phyloP scores from a whole-genome alignment of 2,329 filamentous ascomycete species.

The Phialophora chinensis region DNA sequence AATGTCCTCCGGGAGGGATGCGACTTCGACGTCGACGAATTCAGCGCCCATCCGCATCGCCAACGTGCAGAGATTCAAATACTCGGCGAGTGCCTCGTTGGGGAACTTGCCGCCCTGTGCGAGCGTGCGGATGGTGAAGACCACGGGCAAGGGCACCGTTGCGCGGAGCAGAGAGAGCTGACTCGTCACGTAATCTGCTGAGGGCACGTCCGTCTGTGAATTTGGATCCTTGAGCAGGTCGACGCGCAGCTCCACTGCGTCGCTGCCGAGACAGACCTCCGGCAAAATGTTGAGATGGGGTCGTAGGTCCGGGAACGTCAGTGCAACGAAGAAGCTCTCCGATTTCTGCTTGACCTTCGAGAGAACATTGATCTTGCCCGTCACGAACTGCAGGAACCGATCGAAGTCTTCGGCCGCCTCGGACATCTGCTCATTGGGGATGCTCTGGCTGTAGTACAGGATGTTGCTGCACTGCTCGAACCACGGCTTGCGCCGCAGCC shows the following conservation, averaged over 20 bases:
- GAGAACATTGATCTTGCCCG: constrained; percentile 63
- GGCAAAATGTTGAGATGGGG: constrained; percentile 69
- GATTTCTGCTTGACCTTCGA: constrained; percentile 66
- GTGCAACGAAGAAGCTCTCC: constrained; percentile 88
- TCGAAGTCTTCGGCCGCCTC: constrained; percentile 71
- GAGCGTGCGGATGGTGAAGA: constrained; percentile 88
- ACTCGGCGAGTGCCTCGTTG: constrained; percentile 73
- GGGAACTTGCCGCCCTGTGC: constrained; percentile 89
- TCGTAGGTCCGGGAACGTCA: constrained; percentile 79
- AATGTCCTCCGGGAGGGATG: constrained; percentile 75
- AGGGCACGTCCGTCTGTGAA: constrained; percentile 61
- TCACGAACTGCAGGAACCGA: constrained; percentile 73
- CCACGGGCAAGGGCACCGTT: constrained; percentile 75
- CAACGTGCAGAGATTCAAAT: constrained; percentile 74
- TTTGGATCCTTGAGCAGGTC: constrained; percentile 81
- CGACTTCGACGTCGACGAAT: constrained; percentile 89
- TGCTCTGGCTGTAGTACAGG: constrained; percentile 82
- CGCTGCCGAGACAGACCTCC: constrained; percentile 78
- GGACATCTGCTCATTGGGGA: constrained; percentile 57
- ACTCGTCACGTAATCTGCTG: constrained; percentile 76
- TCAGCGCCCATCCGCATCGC: constrained; percentile 86
- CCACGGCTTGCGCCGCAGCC: constrained; percentile 85
- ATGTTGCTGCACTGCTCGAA: constrained; percentile 93
- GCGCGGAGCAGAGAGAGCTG: constrained; percentile 82
- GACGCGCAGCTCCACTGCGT: constrained; percentile 92